These are phyloP conservation scores for Alloteropsis semialata DNA, from an alignment of 176 grass and related monocot species.

Conservation along the genomic window DNA sequence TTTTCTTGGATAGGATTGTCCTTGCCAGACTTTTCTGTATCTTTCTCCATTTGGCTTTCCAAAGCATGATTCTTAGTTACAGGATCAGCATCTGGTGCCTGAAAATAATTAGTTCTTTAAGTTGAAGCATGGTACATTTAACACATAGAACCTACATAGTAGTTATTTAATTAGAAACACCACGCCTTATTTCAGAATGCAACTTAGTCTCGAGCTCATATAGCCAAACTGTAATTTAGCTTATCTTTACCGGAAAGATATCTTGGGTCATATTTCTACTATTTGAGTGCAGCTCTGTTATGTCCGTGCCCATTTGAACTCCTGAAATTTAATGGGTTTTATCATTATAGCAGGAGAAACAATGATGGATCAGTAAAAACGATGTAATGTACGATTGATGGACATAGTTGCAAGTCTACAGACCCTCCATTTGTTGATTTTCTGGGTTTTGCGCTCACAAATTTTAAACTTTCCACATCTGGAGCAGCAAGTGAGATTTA, in stretches of 20 bases:
- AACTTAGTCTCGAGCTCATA: constrained; percentile 9
- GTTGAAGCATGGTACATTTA: not conserved
- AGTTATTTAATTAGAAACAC: not conserved
- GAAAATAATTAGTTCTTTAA: constrained; percentile 4
- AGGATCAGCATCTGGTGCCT: not conserved
- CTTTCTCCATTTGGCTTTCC: not conserved
- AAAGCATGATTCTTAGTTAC: not conserved
- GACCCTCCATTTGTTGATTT: not conserved
- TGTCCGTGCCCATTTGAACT: constrained; percentile 12
- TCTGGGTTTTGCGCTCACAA: not conserved
- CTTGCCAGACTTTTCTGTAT: not conserved
- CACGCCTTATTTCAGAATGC: not conserved
- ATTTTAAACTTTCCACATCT: constrained; percentile 20
- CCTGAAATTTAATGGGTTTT: constrained; percentile 31
- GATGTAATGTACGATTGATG: constrained; percentile 15
- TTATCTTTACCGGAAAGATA: constrained; percentile 17
- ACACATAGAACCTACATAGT: not conserved
- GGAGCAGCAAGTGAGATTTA: not conserved
- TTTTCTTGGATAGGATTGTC: not conserved
- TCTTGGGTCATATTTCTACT: not conserved
- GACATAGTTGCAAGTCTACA: constrained; percentile 21
- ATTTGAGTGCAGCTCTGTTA: constrained; percentile 1
- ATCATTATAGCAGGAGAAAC: constrained; percentile 18
- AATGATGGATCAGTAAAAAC: not conserved
- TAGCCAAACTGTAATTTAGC: constrained; percentile 18